Evolutionary conservation across 2,329 filamentous ascomycete species (phyloP).

Genomic region (Emydomyces testavorans): DNA sequence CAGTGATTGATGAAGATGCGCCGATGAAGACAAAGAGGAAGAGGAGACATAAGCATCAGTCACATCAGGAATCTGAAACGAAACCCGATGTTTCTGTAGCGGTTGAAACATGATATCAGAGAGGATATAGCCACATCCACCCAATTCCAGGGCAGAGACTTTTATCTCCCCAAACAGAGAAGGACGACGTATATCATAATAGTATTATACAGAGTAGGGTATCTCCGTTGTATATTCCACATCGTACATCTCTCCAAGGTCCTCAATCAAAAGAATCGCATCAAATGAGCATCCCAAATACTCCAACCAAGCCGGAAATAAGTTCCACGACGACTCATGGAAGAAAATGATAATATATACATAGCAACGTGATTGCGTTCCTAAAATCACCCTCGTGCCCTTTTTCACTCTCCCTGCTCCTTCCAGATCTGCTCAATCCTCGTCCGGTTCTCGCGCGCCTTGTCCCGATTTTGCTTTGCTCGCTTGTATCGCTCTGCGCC

Average conservation of each 20-base stretch:
- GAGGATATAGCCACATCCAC: neutral
- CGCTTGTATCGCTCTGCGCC: slow-evolving; percentile 67
- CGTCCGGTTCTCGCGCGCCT: slow-evolving; percentile 57
- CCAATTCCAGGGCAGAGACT: neutral
- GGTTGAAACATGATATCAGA: slow-evolving; percentile 13
- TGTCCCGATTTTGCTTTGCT: slow-evolving; percentile 63
- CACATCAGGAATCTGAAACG: slow-evolving; percentile 3
- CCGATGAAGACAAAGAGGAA: slow-evolving; percentile 17
- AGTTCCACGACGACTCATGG: neutral
- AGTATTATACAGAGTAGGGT: slow-evolving; percentile 12
- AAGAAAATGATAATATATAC: neutral
- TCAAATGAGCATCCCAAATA: neutral
- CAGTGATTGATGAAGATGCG: slow-evolving; percentile 6
- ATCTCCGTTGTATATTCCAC: slow-evolving; percentile 4
- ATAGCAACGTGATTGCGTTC: neutral
- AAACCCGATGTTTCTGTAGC: slow-evolving; percentile 5
- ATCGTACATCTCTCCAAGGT: slow-evolving; percentile 1
- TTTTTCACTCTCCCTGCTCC: slow-evolving; percentile 34
- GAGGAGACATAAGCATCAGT: slow-evolving; percentile 17
- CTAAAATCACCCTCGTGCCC: neutral
- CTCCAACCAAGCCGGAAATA: neutral
- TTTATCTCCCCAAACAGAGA: neutral
- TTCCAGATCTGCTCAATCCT: slow-evolving; percentile 67
- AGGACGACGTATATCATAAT: neutral
- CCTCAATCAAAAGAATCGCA: neutral